These are phyloP conservation scores for Oleoguttula mirabilis DNA, from an alignment of 495 filamentous ascomycete genomes.

Conservation along the genomic window DNA sequence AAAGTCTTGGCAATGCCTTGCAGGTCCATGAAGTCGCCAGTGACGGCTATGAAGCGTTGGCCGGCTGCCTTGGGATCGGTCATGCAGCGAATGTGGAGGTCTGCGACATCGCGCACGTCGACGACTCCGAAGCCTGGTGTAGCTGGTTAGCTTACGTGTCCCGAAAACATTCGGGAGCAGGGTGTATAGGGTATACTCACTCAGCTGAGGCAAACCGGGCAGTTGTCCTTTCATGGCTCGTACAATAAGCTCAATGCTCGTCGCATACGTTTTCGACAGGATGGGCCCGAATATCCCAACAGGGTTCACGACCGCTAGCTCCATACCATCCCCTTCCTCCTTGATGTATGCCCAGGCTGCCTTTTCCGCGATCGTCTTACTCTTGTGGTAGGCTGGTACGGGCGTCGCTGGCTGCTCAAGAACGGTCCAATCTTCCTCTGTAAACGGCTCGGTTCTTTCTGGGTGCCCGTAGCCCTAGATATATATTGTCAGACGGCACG, in stretches of 20 bases:
- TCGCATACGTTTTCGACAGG: slow-evolving; percentile 9
- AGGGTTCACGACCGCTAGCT: slow-evolving; percentile 17
- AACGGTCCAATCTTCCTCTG: slow-evolving; percentile 18
- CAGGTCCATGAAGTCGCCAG: slow-evolving; percentile 6
- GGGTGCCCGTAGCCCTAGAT: slow-evolving; percentile 11
- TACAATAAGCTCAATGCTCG: slow-evolving; percentile 8
- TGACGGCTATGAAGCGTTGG: slow-evolving; percentile 11
- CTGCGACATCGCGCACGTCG: slow-evolving; percentile 20
- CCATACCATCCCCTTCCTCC: slow-evolving; percentile 12
- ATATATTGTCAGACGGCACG: no score
- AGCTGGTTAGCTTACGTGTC: no score
- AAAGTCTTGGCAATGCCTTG: slow-evolving; percentile 9
- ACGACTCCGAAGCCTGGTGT: slow-evolving; percentile 13
- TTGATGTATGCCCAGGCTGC: slow-evolving; percentile 18
- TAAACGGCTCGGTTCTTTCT: slow-evolving; percentile 2
- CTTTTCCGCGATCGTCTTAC: slow-evolving; percentile 19
- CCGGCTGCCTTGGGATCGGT: slow-evolving; percentile 16
- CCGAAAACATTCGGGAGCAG: no score
- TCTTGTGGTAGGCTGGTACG: slow-evolving; percentile 13
- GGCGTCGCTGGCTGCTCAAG: not conserved
- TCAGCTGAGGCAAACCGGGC: slow-evolving; percentile 10
- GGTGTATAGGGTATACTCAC: no score
- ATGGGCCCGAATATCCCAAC: slow-evolving; percentile 16
- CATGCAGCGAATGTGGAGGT: slow-evolving; percentile 16
- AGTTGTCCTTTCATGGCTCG: slow-evolving; percentile 14